Conservation (phyloP, 1,284 basidiomycete genomes). For the Ustilago loliicola region DNA sequence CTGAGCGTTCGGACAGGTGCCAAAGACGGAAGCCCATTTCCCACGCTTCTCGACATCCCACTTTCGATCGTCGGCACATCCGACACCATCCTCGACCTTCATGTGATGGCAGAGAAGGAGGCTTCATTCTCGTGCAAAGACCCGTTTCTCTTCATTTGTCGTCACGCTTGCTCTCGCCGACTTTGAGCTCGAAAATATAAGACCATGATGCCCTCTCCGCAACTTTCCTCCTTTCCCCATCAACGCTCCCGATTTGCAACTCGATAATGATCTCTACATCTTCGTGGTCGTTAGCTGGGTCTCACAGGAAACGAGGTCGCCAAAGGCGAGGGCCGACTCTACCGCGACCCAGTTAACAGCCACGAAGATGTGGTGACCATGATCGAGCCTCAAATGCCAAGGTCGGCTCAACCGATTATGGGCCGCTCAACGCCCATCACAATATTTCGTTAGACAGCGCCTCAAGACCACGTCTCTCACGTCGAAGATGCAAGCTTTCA, state of each 20-base stretch:
- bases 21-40: not conserved
- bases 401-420: no score
- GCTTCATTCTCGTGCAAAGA: not conserved
- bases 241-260: not conserved
- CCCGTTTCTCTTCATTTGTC: no score
- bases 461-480: no score
- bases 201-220: not conserved
- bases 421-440: no score
- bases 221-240: not conserved
- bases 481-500: not conserved
- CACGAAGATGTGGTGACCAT: not conserved
- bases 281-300: not conserved
- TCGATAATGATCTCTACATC: not conserved
- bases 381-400: not conserved
- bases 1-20: not conserved
- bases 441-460: no score
- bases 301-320: no score
- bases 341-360: not conserved
- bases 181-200: not conserved
- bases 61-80: slow-evolving; percentile 2
- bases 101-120: not conserved
- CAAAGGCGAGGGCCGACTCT: not conserved
- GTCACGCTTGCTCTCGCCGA: not conserved
- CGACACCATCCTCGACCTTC: not conserved
- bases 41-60: slow-evolving; percentile 2